Conservation (phyloP, 805 yeast species). For the Ogataea allantospora region DNA sequence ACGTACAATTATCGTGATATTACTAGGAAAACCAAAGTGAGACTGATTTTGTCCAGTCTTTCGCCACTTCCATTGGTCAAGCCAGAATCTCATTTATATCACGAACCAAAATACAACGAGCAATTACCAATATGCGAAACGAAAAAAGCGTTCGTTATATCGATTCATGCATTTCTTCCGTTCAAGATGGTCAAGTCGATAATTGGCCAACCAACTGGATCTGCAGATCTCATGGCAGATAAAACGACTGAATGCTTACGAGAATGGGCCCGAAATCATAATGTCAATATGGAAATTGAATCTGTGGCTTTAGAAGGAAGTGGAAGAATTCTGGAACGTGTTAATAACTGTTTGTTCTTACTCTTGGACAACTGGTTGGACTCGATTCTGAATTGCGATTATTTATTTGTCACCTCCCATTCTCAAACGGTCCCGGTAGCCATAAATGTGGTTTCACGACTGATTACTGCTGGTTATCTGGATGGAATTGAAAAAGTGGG, state of each 20-base stretch:
- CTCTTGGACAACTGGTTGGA: slow-evolving; percentile 67
- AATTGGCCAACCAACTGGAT: slow-evolving; percentile 91
- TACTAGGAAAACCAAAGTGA: slow-evolving; percentile 25
- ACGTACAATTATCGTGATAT: slow-evolving; percentile 27
- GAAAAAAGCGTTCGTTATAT: slow-evolving; percentile 74
- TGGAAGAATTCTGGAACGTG: slow-evolving; percentile 83
- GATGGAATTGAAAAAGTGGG: slow-evolving; percentile 60
- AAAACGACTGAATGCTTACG: slow-evolving; percentile 74
- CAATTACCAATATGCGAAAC: slow-evolving; percentile 2
- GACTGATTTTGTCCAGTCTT: slow-evolving; percentile 27
- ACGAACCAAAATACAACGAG: slow-evolving; percentile 11
- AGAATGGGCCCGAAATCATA: slow-evolving; percentile 53
- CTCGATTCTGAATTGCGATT: slow-evolving; percentile 62
- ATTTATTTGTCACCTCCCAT: slow-evolving; percentile 81
- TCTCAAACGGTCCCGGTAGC: slow-evolving; percentile 94
- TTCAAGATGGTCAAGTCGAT: slow-evolving; percentile 76
- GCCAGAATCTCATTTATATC: slow-evolving; percentile 34
- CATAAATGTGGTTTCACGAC: slow-evolving; percentile 55
- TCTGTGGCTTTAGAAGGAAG: slow-evolving; percentile 90
- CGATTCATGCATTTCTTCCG: slow-evolving; percentile 95
- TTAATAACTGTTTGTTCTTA: slow-evolving; percentile 65
- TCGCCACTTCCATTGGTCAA: slow-evolving; percentile 17
- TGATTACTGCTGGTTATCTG: slow-evolving; percentile 53
- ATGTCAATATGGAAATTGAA: slow-evolving; percentile 53
- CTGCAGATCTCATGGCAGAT: slow-evolving; percentile 75